Evolutionary conservation across 352 stramenopile genomes (phyloP).

Genomic region (Pythium biforme): DNA sequence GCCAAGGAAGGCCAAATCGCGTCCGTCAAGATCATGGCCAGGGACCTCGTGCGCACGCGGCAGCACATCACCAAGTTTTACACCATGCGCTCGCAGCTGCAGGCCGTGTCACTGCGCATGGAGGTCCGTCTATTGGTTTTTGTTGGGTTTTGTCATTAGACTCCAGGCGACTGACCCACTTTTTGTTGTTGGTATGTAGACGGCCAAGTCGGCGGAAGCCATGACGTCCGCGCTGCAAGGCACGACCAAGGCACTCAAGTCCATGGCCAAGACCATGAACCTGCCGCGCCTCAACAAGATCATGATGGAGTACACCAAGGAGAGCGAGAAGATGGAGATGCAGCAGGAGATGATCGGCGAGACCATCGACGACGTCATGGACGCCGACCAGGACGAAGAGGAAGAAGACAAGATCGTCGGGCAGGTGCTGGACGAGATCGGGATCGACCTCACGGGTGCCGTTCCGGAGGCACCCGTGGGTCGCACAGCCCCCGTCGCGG

Average conservation of each 20-base stretch:
- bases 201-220: constrained; percentile 94
- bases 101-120: constrained; percentile 93
- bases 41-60: constrained; percentile 94
- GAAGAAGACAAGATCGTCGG: constrained; percentile 96
- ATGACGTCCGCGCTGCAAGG: constrained; percentile 90
- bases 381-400: constrained; percentile 93
- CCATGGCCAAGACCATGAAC: constrained; percentile 95
- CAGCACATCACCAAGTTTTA: constrained; percentile 98
- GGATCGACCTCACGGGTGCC: constrained; percentile 91
- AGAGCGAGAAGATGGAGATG: constrained; percentile 98
- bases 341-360: constrained; percentile 98
- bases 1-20: constrained; percentile 95
- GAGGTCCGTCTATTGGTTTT: no score
- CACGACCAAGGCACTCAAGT: constrained; percentile 82
- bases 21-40: constrained; percentile 97
- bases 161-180: no score
- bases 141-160: no score
- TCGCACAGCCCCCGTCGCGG: constrained; percentile 38
- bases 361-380: constrained; percentile 96
- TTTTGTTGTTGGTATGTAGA: no score
- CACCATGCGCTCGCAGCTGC: constrained; percentile 96
- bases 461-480: constrained; percentile 88
- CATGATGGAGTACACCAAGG: constrained; percentile 97
- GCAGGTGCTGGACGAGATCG: constrained; percentile 98
- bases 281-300: constrained; percentile 96